Evolutionary conservation across 2,329 filamentous ascomycete genomes (phyloP), one percentile per base, ranked within the genome.

Genomic region (Diaporthe citri): DNA sequence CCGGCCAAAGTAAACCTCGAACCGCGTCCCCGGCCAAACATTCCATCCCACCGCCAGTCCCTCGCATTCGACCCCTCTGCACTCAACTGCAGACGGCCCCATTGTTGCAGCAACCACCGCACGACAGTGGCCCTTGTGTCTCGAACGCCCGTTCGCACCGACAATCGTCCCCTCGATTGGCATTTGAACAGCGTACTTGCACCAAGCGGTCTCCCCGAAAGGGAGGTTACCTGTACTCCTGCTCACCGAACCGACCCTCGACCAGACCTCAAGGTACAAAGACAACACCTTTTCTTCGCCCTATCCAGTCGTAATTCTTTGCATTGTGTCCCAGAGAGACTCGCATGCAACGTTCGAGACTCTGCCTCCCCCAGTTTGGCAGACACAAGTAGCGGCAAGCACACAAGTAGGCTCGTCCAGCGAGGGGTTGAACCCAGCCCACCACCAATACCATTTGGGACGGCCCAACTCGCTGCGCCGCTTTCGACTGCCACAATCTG

Each of bases 1-100:
- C 34, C 64, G 12, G 64, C 48, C 64, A 28, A 72, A 72, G 71
- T 72, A 72, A 64, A 46, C 71, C 34, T 72, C 36, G 36, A 72
- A 72, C 55, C 71, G 71, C 71, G 71, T 72, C 60, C 60, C 71
- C 34, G 48, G 36, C 57, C 46, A 72, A 64, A 72, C 71, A 72
- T 55, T 64, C 46, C 56, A 48, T 72, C 57, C 70, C 34, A 36
- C 70, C 55, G 69, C 57, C 55, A 59, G 55, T 28, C 43, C 46
- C 36, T 51, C 57, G 25, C 28, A 28, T 20, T 17, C 41, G 28
- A 39, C 34, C 39, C 28, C 46, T 56, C 48, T 43, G 34, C 51
- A 17, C 57, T 55, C 46, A 55, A 41, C 55, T 64, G 59, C 34
- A 64, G 43, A 51, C 60, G 48, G 48, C 25, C 51, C 57, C 34